Percentiles rank a stretch among this genome's conserved stretches.
phyloP scores from a whole-genome alignment of 805 yeast genomes.

The Sugiyamaella chiloensis region DNA sequence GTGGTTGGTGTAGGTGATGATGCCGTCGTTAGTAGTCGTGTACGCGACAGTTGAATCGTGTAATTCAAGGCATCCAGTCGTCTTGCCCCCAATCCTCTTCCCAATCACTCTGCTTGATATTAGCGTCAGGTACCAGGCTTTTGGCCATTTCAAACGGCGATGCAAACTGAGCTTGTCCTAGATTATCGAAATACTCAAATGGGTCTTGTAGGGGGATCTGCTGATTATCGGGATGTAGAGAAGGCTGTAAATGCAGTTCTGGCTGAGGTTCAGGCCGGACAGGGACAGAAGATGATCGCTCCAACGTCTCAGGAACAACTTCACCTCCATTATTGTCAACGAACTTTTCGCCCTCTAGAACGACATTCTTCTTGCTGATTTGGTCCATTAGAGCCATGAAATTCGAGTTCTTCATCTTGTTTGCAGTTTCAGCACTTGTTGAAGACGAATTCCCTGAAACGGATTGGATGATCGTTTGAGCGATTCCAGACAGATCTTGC shows the following conservation, averaged over 20 bases:
- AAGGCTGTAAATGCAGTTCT: not conserved
- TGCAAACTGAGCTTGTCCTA: slow-evolving; percentile 7
- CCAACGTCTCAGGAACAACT: slow-evolving; percentile 9
- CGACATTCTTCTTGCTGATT: slow-evolving; percentile 24
- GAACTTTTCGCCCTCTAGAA: slow-evolving; percentile 26
- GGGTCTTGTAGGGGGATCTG: slow-evolving; percentile 21
- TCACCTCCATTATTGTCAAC: slow-evolving; percentile 24
- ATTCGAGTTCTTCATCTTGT: slow-evolving; percentile 26
- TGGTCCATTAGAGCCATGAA: slow-evolving; percentile 29
- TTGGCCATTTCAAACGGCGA: slow-evolving; percentile 24
- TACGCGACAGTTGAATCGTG: not conserved
- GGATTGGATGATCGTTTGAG: slow-evolving; percentile 20
- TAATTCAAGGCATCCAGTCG: slow-evolving; percentile 1
- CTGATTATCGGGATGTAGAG: not conserved
- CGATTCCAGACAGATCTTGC: slow-evolving; percentile 24
- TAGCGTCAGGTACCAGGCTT: slow-evolving; percentile 17
- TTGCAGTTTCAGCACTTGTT: slow-evolving; percentile 8
- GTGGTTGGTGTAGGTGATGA: too few species aligned
- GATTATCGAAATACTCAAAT: slow-evolving; percentile 17
- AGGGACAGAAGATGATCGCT: slow-evolving; percentile 2
- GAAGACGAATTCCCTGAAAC: slow-evolving; percentile 5
- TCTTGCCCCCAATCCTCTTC: slow-evolving; percentile 24
- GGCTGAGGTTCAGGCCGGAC: not conserved
- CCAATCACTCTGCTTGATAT: slow-evolving; percentile 20
- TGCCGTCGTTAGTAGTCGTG: not conserved